Conservation (phyloP, 805 yeast genomes). For the Grigorovia transvaalensis region DNA sequence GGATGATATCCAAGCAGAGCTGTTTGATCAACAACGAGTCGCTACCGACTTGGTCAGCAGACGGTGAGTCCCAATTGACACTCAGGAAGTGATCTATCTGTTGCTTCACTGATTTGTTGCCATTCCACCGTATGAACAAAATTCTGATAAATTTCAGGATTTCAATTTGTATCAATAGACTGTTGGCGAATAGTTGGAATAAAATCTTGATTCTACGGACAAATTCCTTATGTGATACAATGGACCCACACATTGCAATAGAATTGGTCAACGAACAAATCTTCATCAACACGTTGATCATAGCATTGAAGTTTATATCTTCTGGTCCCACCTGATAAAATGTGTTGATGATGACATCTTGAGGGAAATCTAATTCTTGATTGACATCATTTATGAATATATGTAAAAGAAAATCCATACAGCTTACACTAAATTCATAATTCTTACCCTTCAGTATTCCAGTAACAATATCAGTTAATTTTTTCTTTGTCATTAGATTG, state of each 20-base stretch:
- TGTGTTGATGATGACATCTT: slow-evolving; percentile 5
- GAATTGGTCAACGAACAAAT: slow-evolving; percentile 15
- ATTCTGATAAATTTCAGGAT: slow-evolving; percentile 25
- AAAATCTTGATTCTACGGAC: slow-evolving; percentile 13
- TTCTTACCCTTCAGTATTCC: neutral
- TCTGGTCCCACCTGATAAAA: slow-evolving; percentile 16
- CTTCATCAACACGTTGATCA: slow-evolving; percentile 18
- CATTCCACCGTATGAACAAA: slow-evolving; percentile 8
- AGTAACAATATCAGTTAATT: neutral
- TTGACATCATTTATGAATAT: neutral
- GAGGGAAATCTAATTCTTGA: neutral
- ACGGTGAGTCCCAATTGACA: slow-evolving; percentile 16
- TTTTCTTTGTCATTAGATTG: neutral
- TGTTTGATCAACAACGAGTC: slow-evolving; percentile 28
- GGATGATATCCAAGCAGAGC: slow-evolving; percentile 23
- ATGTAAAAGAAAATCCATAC: neutral
- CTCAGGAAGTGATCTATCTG: slow-evolving; percentile 11
- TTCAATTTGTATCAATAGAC: slow-evolving; percentile 28
- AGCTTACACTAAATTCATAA: neutral
- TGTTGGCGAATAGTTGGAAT: slow-evolving; percentile 22
- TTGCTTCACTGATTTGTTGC: neutral
- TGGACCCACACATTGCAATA: slow-evolving; percentile 10
- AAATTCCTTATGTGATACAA: slow-evolving; percentile 13
- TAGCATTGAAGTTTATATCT: slow-evolving; percentile 19
- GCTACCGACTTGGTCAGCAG: slow-evolving; percentile 20